Evolutionary conservation across 139 green algal species (phyloP).

Genomic region (Spirogloea muscicola): DNA sequence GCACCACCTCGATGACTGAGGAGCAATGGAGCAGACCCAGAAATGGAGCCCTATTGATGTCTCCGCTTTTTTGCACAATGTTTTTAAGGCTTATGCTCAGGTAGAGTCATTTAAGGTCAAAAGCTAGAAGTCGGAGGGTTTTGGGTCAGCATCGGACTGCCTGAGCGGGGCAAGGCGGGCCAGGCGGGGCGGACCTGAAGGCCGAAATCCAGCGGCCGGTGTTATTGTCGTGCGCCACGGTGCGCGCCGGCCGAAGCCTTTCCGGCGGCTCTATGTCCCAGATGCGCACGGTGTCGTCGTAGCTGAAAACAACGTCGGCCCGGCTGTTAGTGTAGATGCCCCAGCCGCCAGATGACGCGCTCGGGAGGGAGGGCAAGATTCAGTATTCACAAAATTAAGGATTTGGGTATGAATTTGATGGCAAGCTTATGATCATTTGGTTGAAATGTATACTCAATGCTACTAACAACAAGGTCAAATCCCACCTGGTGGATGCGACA

Average conservation of each 20-base stretch:
- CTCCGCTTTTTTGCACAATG: neutral
- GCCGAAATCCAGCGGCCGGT: conserved; percentile 57
- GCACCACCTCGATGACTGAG: neutral
- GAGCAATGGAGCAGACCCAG: neutral
- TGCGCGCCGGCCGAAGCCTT: neutral
- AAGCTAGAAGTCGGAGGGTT: too few species aligned
- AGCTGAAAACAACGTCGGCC: conserved; percentile 1
- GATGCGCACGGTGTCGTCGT: conserved; percentile 24
- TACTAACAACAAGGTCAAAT: neutral
- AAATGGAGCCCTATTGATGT: too few species aligned
- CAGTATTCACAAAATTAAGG: neutral
- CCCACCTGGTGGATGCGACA: neutral
- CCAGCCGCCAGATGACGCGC: neutral
- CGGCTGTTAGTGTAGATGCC: too few species aligned
- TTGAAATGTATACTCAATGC: too few species aligned
- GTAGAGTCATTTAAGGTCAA: neutral
- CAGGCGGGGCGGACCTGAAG: conserved; percentile 33
- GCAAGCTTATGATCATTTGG: neutral
- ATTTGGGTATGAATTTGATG: neutral
- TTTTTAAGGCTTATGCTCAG: neutral
- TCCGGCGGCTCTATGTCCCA: neutral
- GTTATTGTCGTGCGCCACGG: conserved; percentile 60
- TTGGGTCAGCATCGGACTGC: too few species aligned
- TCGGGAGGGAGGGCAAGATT: neutral
- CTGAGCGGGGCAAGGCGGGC: neutral